Base-by-base conservation (phyloP, 495 filamentous ascomycete genomes). In the Alectoria sarmentosa region DNA sequence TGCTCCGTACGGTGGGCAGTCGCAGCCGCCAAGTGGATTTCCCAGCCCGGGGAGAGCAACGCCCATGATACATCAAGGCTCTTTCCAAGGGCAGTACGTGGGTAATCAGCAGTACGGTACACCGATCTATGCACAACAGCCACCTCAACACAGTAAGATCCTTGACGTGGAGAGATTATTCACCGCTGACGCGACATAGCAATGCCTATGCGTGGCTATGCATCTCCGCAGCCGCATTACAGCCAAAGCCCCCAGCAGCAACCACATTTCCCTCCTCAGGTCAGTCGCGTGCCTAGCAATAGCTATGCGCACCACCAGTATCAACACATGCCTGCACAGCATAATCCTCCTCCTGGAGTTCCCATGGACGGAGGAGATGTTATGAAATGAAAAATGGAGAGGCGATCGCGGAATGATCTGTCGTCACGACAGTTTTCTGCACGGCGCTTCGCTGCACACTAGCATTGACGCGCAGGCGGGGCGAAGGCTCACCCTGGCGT, bases 11-110 rank as follows among this genome's bases (percentile, higher is more conserved):
- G 69, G 73, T 21, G 83, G 83, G 23, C 84, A 86, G 48, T 84
- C 86, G 15, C 85, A 86, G 73, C 81, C 83, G 17, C 81, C 87
- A 4, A 92, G 86, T 70, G 89, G 90, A 23, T 96, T 88, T 74
- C 88, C 90, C n/a, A 93, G 89, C 70, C 90, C 90, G 1, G 85
- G 89, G 60, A 82, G 90, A 26, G 83, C 83, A 34, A 84, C 88
- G 1, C 90, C 89, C 4, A 87, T 92, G 77, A 92, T 90, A 83
- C 88, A 90, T 70, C 81, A 85, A 73, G 87, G 87, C 59, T 91
- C 88, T 28, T 88, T 90, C 67, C 86, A 88, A 66, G 88, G 88
- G 21, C 88, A 91, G 55, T 90, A 83, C 60, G 87, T 89, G 84
- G 82, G 82, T 62, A 86, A 86, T 38, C 83, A 78, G 67, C 84